Evolutionary conservation across 805 yeast genomes (phyloP), one percentile per base, ranked within the genome.

Genomic region (Lachancea nothofagi): DNA sequence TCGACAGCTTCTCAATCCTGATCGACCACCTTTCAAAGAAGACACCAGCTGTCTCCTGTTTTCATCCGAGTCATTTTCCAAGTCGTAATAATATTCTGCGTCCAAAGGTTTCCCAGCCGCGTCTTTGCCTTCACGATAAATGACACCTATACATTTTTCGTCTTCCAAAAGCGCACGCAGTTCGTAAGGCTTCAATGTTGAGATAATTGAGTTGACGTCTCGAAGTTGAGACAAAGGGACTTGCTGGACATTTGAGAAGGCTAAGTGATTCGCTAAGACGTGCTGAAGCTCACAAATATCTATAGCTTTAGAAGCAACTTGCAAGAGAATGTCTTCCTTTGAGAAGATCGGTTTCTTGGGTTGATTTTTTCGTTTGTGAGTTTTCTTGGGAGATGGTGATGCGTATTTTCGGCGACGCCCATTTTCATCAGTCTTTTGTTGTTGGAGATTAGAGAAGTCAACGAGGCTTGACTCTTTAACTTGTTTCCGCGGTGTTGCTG

Each of bases 31-130:
- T 57, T 86, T 83, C 39, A 87, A 66, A 32, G 83, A 80, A 36
- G 77, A 74, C 5, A 89, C 95, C 47, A 88, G 64, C 34, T 62
- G 62, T 29, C 77, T 78, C 57, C 98, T 78, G 34, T 78, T 78
- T 20, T 57, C 53, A 55, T 90, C 95, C 26, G 64, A 57, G 61
- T 93, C 98, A 33, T 78, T 73, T 49, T 88, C 97, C 3, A 88
- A 79, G 42, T 80, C 78, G 57, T 93, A 93, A 61, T 88, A 93
- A 57, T 86, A 93, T 59, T 93, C 97, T 59, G 87, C 95, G 49
- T 90, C 97, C 46, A 93, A 69, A 3, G 84, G 85, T 60, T 88
- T 87, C 8, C 97, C 98, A 2, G 96, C 94, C 2, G 97, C 97
- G 62, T 93, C 98, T 60, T 88, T 89, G 35, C 97, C 97, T 43